Evolutionary conservation across 2,329 filamentous ascomycete species (phyloP).

Genomic region (Stenocarpella maydis): DNA sequence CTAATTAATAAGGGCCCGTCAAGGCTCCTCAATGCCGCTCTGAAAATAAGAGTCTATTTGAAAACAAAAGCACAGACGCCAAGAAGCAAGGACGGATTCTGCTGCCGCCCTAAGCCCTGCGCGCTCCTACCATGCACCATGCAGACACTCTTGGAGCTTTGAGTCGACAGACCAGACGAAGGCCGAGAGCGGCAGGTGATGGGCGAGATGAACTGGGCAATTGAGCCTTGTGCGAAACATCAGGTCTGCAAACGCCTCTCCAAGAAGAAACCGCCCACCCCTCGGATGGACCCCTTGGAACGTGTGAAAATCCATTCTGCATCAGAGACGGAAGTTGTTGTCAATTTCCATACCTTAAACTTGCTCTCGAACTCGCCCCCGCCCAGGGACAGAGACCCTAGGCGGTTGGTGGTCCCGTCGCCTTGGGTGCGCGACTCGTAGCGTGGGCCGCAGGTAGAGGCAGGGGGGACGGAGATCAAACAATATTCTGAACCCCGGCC

Average conservation of each 20-base stretch:
- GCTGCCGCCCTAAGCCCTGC: not conserved
- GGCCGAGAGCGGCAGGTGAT: slow-evolving; percentile 10
- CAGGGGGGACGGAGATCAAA: slow-evolving; percentile 5
- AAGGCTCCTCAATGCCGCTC: slow-evolving; percentile 9
- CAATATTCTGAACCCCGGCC: slow-evolving; percentile 6
- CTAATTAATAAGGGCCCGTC: slow-evolving; percentile 18
- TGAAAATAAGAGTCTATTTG: slow-evolving; percentile 5
- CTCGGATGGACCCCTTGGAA: not conserved
- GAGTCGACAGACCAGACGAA: slow-evolving; percentile 13
- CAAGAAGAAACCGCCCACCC: not conserved
- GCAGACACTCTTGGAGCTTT: slow-evolving; percentile 9
- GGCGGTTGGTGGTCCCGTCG: slow-evolving; percentile 1
- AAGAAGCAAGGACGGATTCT: slow-evolving; percentile 19
- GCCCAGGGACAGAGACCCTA: not conserved
- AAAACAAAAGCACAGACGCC: slow-evolving; percentile 22
- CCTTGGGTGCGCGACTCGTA: slow-evolving; percentile 3
- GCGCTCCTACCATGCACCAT: not conserved
- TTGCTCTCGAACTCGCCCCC: not conserved
- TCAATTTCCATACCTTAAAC: not conserved
- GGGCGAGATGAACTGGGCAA: not conserved
- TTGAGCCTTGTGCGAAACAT: slow-evolving; percentile 2
- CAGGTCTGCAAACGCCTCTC: not conserved
- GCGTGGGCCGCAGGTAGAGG: not conserved
- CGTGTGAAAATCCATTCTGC: not conserved
- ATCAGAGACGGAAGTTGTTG: not conserved